Base-by-base conservation (phyloP, 768 basidiomycete genomes). In the Suillus hirtellus region DNA sequence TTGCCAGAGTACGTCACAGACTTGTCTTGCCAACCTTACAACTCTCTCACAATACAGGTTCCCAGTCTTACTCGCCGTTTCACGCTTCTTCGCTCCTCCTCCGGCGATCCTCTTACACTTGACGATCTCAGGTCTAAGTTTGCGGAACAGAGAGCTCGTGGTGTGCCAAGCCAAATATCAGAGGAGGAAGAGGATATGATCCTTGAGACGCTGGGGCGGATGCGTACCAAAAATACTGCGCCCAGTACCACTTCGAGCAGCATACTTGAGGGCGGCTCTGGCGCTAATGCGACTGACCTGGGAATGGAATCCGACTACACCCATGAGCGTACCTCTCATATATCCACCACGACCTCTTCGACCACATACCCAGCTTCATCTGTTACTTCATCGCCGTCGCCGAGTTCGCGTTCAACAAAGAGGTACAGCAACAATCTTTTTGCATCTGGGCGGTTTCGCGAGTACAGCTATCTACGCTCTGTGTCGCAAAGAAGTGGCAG, bases 151-250 rank as follows among this genome's bases (percentile, higher is more conserved):
- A 80, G 93, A 65, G 86, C 86, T 53, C 81, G 84, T 66, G 91
- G 92, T 8, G 83, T 81, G 17, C 79, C 81, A 63, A 83, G 88
- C 68, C 86, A 86, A 61, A 85, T 95, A 58, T 83, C 89, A 60
- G 90, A 92, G 76, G 89, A 88, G 70, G 93, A 94, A 72, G 90
- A 93, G 77, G 89, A 89, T 62, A 92, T 94, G 87, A 81, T 95
- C 64, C 76, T 95, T 64, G 87, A 90, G 77, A 88, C 87, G 15
- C 79, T 95, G 62, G 85, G 85, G 60, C 74, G 79, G 63, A 73
- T 84, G n/a, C 82, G 79, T 64, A 72, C 77, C n/a, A 78, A 74
- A 68, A 73, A 72, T 61, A 47, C 71, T 38, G 12, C 68, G 43
- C 63, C 70, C 24, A 62, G 69, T 59, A 66, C 5, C 47, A 72